Evolutionary conservation across 768 basidiomycete species (phyloP).

Genomic region (Kwoniella botswanensis): DNA sequence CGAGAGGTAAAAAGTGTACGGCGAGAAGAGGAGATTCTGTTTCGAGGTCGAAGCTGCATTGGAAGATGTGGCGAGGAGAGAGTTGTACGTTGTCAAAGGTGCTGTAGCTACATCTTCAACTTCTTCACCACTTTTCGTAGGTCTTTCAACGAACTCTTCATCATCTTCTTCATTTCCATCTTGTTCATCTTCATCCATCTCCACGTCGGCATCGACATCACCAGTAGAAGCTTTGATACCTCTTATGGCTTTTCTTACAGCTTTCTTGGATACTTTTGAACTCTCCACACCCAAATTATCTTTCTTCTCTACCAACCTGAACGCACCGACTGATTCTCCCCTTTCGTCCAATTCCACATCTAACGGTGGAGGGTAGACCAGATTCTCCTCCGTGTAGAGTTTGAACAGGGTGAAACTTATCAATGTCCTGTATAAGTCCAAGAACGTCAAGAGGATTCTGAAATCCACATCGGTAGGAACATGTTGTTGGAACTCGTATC

Average conservation of each 20-base stretch:
- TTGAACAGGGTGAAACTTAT: constrained; percentile 96
- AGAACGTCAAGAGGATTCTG: constrained; percentile 95
- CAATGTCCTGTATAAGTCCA: constrained; percentile 96
- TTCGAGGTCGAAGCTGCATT: constrained; percentile 50
- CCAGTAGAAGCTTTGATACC: constrained; percentile 57
- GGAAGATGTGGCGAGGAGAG: constrained; percentile 54
- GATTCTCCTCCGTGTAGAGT: constrained; percentile 90
- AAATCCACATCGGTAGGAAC: constrained; percentile 96
- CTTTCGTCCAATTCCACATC: constrained; percentile 83
- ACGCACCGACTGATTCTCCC: constrained; percentile 85
- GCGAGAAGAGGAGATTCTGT: constrained; percentile 68
- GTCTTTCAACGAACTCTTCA: constrained; percentile 58
- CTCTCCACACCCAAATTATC: constrained; percentile 54
- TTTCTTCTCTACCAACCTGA: constrained; percentile 68
- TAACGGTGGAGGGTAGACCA: constrained; percentile 93
- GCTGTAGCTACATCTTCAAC: constrained; percentile 60
- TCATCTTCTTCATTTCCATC: constrained; percentile 48
- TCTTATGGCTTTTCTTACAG: constrained; percentile 64
- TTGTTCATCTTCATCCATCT: constrained; percentile 40
- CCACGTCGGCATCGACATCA: constrained; percentile 47
- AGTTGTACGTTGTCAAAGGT: constrained; percentile 64
- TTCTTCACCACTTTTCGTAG: constrained; percentile 51
- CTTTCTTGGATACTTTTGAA: constrained; percentile 65
- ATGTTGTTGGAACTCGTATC: constrained; percentile 95
- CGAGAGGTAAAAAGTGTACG: constrained; percentile 90